Evolutionary conservation across 2,329 filamentous ascomycete genomes (phyloP).

Genomic region (Metarhizium brunneum): DNA sequence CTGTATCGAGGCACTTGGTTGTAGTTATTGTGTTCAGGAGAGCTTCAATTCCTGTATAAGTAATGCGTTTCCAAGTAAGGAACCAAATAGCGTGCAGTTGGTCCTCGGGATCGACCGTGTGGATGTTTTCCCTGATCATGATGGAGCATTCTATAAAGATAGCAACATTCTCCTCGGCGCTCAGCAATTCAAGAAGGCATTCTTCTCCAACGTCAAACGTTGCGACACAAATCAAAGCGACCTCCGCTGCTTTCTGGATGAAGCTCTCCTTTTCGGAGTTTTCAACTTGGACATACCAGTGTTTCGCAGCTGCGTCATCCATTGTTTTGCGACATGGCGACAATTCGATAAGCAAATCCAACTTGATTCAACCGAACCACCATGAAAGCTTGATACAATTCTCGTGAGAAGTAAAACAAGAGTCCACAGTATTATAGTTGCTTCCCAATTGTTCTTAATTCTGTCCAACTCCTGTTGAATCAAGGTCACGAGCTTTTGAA

Average conservation of each 20-base stretch:
- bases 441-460: conserved; percentile 3
- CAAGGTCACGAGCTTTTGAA: not conserved
- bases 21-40: not conserved
- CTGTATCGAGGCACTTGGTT: not conserved
- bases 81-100: not conserved
- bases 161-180: not conserved
- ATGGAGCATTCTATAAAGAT: not conserved
- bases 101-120: not conserved
- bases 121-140: not conserved
- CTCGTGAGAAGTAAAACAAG: not conserved
- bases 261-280: not conserved
- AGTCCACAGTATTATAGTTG: not conserved
- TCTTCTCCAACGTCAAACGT: not conserved
- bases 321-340: not conserved
- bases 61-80: not conserved
- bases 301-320: not conserved
- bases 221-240: not conserved
- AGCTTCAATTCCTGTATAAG: not conserved
- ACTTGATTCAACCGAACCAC: not conserved
- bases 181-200: not conserved
- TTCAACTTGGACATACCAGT: not conserved
- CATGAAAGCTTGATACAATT: not conserved
- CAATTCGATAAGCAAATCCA: not conserved
- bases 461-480: not conserved
- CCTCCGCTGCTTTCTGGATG: not conserved